Evolutionary conservation across 768 basidiomycete genomes (phyloP).

Genomic region (Trametes meyenii): DNA sequence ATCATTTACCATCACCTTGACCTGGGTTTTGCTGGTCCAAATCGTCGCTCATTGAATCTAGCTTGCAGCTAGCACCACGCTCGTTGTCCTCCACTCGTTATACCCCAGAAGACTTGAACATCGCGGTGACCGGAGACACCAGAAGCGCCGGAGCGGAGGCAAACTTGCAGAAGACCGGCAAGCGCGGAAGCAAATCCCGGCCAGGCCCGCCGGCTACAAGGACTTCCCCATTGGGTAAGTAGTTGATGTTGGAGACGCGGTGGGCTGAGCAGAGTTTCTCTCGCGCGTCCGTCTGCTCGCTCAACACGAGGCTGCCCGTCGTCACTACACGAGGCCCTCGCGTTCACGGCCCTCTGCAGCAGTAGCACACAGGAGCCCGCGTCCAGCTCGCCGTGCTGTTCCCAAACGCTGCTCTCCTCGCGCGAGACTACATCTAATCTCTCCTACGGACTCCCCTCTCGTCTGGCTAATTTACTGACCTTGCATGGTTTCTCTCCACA

Average conservation of each 20-base stretch:
- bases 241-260: conserved; percentile 27
- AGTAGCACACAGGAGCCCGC: conserved; percentile 30
- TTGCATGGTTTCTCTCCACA: conserved; percentile 29
- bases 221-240: conserved; percentile 26
- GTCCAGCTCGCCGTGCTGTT: conserved; percentile 31
- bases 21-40: conserved; percentile 5
- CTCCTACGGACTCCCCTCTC: conserved; percentile 20
- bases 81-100: conserved; percentile 2
- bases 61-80: background rate
- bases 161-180: background rate
- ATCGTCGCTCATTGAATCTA: conserved; percentile 12
- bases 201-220: conserved; percentile 19
- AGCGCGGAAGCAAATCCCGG: conserved; percentile 22
- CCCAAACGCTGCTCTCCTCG: conserved; percentile 20
- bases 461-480: conserved; percentile 27
- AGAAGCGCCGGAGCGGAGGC: conserved; percentile 8
- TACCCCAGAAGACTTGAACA: background rate
- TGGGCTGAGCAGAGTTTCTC: conserved; percentile 13
- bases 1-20: conserved; percentile 16
- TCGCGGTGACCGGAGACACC: background rate
- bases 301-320: conserved; percentile 34
- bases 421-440: conserved; percentile 34
- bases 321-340: conserved; percentile 35
- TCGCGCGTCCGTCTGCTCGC: conserved; percentile 28
- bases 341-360: conserved; percentile 33